Base-by-base conservation (phyloP, 1,284 basidiomycete genomes). In the Pyrrhoderma noxium region DNA sequence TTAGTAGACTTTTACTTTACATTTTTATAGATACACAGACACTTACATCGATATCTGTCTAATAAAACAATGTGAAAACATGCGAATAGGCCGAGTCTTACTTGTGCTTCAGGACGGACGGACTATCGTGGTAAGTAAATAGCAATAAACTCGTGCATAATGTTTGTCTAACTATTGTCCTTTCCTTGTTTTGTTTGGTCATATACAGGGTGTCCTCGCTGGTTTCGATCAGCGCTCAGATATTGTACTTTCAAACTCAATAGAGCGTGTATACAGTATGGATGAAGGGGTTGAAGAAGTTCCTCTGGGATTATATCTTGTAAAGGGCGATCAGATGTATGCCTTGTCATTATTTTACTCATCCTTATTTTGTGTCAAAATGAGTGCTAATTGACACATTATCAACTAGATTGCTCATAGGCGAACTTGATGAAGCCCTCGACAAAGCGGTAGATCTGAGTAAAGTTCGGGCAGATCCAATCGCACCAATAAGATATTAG, bases 291-390 rank as follows among this genome's bases (percentile, higher is more conserved):
- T 97, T 27, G 92, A 98, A 68, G 93, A 97, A 73, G 84, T 95
- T 9, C 88, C 92, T 0, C 73, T 99, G n/a, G 95, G 95, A 1
- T 73, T 99, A 44, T 99, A 99, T 68, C 82, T 99, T 59, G 89
- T 99, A 61, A 91, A 97, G 63, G 95, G 95, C 1, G 95, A 99
- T 64, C 94, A 95, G 75, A 93, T 96, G 95, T 97, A 57, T 63
- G 82, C n/a, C n/a, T n/a, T n/a, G n/a, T n/a, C n/a, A n/a, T 74
- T 8, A 52, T 18, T 49, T 38, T 39, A 5, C 16, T 27, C 40
- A n/a, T 27, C 22, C 31, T 19, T 14, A 22, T 16, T 48, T 21
- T 8, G 11, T 31, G 4, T 18, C 2, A 11, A 35, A 22, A n/a
- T 11, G 27, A 5, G 39, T 36, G 14, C 42, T 27, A 16, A 19